These are phyloP conservation scores for Fomitopsis palustris DNA, from an alignment of 1,284 basidiomycete species.

Conservation along the genomic window DNA sequence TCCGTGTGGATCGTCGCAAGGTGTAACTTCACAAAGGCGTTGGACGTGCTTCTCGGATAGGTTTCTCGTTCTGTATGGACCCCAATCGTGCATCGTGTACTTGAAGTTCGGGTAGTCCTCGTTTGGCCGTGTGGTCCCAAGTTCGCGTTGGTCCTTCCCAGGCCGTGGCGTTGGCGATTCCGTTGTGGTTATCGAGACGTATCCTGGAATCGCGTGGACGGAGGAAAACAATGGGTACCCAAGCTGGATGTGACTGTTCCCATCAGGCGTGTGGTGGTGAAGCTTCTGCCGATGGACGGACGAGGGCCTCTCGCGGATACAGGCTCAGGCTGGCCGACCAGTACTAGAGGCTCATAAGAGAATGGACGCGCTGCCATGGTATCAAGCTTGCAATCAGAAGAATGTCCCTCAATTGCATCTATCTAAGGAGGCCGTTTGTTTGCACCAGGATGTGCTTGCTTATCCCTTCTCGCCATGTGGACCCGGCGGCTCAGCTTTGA, in stretches of 20 bases:
- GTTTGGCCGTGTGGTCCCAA: constrained; percentile 13
- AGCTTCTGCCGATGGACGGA: neutral
- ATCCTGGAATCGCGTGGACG: neutral
- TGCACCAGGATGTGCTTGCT: neutral
- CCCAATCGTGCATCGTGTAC: constrained; percentile 20
- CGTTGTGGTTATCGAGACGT: neutral
- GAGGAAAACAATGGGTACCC: neutral
- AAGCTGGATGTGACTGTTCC: neutral
- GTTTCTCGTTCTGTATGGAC: constrained; percentile 23
- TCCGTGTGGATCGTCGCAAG: constrained; percentile 8
- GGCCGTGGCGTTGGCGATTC: neutral
- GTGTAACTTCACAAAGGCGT: constrained; percentile 20
- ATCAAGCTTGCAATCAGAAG: neutral
- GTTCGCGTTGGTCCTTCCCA: constrained; percentile 8
- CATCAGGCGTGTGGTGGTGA: neutral
- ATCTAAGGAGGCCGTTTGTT: neutral
- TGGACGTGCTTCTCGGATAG: constrained; percentile 23
- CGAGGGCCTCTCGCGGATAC: neutral
- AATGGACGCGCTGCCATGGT: neutral
- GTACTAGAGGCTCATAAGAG: neutral
- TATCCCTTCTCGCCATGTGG: neutral
- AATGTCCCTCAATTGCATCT: neutral
- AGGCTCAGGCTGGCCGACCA: neutral
- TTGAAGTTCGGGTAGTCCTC: constrained; percentile 28
- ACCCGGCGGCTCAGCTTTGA: too few relatives aligned